These are phyloP conservation scores for Kodamaea sagamina DNA, from an alignment of 805 yeast genomes.

Conservation along the genomic window DNA sequence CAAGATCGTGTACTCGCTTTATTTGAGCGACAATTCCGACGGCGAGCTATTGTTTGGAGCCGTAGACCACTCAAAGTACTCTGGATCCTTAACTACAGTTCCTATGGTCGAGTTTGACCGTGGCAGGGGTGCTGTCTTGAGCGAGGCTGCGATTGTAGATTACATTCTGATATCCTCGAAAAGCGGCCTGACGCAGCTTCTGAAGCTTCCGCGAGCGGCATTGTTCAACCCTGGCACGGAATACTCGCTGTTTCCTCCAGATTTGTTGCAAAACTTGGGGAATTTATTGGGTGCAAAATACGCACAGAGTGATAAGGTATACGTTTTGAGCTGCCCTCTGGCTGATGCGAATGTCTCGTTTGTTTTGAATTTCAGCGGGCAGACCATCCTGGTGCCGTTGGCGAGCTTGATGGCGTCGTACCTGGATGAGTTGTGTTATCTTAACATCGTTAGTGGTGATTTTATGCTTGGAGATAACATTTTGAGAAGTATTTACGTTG, in stretches of 20 bases:
- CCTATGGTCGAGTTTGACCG: background rate
- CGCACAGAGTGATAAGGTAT: background rate
- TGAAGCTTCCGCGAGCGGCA: no score
- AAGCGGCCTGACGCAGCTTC: no score
- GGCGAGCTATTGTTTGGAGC: constrained; percentile 47
- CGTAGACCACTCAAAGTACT: constrained; percentile 29
- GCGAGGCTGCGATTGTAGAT: background rate
- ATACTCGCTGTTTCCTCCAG: background rate
- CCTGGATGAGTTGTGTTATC: no score
- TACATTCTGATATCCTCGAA: background rate
- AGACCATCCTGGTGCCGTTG: background rate
- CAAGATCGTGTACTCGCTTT: constrained; percentile 25
- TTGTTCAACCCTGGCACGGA: background rate
- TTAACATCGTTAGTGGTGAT: no score
- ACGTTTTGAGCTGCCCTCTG: background rate
- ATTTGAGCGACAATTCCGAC: constrained; percentile 20
- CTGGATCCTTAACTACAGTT: background rate
- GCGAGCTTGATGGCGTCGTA: no score
- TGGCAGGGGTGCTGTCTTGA: background rate
- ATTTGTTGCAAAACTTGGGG: background rate
- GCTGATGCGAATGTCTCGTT: background rate
- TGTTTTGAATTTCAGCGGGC: constrained; percentile 6
- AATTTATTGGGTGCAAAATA: background rate
- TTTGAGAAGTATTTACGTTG: no score
- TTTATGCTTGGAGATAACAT: no score